A percentile compares a stretch with the other conserved stretches of the same genome.
phyloP scores from a whole-genome alignment of 257 asterid species.

The Ocimum tenuiflorum region DNA sequence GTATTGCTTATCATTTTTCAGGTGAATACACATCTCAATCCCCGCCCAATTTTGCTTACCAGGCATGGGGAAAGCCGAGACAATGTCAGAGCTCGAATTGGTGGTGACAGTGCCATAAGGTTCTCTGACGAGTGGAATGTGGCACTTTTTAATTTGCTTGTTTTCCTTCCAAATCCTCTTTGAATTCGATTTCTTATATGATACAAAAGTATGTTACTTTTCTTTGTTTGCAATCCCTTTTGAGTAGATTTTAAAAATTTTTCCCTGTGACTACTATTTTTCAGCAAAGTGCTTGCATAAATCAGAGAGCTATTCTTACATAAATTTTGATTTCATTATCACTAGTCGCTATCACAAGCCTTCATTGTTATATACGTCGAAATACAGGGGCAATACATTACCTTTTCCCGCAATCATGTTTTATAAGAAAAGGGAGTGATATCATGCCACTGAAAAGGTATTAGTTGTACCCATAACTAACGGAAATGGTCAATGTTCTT shows the following conservation, averaged over 20 bases:
- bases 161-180: not conserved
- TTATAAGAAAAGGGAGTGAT: not conserved
- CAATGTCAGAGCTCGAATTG: conserved; percentile 96
- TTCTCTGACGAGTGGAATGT: conserved; percentile 21
- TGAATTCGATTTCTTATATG: not conserved
- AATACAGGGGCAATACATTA: not conserved
- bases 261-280: not conserved
- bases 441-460: not conserved
- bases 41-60: conserved; percentile 96
- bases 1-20: conserved; percentile 27
- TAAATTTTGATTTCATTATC: not conserved
- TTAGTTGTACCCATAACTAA: no score
- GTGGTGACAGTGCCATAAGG: conserved; percentile 94
- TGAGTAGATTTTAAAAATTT: not conserved
- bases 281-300: not conserved
- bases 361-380: not conserved
- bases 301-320: conserved; percentile 3
- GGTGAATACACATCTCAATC: conserved; percentile 98
- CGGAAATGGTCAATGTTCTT: not conserved
- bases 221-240: not conserved
- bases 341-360: not conserved
- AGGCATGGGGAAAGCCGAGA: conserved; percentile 96
- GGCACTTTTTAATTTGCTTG: conserved; percentile 3
- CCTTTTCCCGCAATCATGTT: conserved; percentile 1
- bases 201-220: not conserved